Percentiles rank a stretch among this genome's conserved stretches.
phyloP scores from a whole-genome alignment of 805 yeast species.

The Spathaspora arborariae region DNA sequence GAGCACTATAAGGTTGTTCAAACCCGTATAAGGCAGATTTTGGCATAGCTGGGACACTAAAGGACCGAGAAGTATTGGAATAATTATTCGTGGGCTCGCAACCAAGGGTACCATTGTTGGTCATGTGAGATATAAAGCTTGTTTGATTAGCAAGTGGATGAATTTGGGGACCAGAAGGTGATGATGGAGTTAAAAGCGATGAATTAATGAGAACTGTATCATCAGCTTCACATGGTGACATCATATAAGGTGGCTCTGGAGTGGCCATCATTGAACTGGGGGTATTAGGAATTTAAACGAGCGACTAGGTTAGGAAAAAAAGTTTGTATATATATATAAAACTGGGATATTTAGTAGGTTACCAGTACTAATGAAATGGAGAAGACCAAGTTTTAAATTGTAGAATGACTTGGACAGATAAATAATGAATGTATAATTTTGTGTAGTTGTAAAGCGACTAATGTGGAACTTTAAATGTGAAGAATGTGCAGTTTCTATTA shows the following conservation, averaged over 20 bases:
- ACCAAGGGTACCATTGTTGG: neutral
- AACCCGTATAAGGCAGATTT: neutral
- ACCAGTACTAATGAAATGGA: too few relatives aligned
- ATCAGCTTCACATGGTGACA: conserved; percentile 18
- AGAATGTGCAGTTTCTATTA: too few relatives aligned
- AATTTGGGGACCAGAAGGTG: neutral
- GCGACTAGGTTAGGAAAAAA: neutral
- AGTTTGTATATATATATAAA: too few relatives aligned
- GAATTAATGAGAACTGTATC: conserved; percentile 18
- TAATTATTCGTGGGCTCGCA: neutral
- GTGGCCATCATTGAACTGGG: conserved; percentile 5
- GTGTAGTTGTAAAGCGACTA: too few relatives aligned
- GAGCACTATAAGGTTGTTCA: neutral
- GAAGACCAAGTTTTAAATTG: too few relatives aligned
- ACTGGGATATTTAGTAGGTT: too few relatives aligned
- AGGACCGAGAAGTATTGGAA: neutral
- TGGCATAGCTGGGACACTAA: neutral
- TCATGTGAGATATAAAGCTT: neutral
- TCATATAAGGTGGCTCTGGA: conserved; percentile 12
- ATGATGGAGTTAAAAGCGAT: conserved; percentile 9
- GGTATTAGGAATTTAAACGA: neutral
- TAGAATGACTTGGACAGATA: too few relatives aligned
- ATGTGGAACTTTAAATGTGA: too few relatives aligned
- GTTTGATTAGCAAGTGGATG: neutral
- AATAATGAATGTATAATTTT: too few relatives aligned